These are phyloP conservation scores for Sarocladium strictum DNA, from an alignment of 2,329 filamentous ascomycete species.

Conservation along the genomic window DNA sequence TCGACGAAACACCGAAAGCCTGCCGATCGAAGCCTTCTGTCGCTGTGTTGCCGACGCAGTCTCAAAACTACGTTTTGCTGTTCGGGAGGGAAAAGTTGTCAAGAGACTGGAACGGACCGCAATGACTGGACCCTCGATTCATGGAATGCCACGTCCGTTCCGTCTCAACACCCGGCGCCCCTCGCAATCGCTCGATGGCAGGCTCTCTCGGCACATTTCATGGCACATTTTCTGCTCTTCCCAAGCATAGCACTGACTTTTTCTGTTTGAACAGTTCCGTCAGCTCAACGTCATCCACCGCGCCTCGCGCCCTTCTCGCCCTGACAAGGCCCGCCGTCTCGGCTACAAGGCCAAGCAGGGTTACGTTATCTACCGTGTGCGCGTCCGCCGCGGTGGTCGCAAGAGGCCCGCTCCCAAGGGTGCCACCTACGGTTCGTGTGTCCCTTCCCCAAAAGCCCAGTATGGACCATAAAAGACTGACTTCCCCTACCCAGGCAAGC, in stretches of 20 bases:
- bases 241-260: conserved; percentile 99
- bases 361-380: conserved; percentile 99
- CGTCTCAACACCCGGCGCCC: no score
- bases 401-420: conserved; percentile 96
- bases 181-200: background rate
- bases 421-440: conserved; percentile 87
- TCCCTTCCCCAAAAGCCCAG: background rate
- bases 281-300: conserved; percentile 99
- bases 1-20: background rate
- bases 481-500: conserved; percentile 69
- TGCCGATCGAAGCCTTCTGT: conserved; percentile 12
- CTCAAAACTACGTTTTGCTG: no score
- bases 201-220: background rate
- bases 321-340: conserved; percentile 99
- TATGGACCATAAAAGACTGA: background rate
- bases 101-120: background rate
- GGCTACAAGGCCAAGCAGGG: conserved; percentile 99
- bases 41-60: background rate
- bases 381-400: conserved; percentile 96
- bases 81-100: no score
- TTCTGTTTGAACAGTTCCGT: conserved; percentile 99
- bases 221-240: conserved; percentile 37
- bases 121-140: background rate
- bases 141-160: no score
- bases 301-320: conserved; percentile 93